Conservation (phyloP, 2,329 filamentous ascomycete genomes). For the Diaporthe sp. region DNA sequence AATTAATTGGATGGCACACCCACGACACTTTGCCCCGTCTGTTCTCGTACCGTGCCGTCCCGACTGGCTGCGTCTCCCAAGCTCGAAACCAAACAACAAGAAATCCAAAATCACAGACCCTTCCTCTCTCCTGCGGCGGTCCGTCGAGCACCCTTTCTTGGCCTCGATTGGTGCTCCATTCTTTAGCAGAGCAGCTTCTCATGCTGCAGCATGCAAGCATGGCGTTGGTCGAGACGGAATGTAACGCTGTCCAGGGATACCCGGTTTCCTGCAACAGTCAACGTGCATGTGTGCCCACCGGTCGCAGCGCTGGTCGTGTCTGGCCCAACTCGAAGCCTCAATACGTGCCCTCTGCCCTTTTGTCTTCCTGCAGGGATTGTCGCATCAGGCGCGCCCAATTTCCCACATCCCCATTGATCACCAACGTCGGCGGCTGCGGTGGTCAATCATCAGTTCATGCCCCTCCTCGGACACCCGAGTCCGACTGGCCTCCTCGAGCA, state of each 20-base stretch:
- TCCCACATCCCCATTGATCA: constrained; percentile 20
- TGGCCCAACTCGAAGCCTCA: neutral
- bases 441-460: constrained; percentile 23
- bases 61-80: neutral
- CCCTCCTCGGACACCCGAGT: neutral
- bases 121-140: neutral
- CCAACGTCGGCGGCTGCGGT: constrained; percentile 14
- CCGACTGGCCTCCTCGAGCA: neutral
- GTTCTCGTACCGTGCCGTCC: neutral
- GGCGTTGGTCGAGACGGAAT: constrained; percentile 23
- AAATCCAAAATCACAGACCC: neutral
- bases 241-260: constrained; percentile 5
- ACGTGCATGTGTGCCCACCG: constrained; percentile 20
- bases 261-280: constrained; percentile 8
- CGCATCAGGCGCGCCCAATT: constrained; percentile 18
- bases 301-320: neutral
- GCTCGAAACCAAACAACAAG: neutral
- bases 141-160: constrained; percentile 1
- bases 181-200: neutral
- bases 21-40: neutral
- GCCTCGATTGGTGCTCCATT: neutral
- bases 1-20: neutral
- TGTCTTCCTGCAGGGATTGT: constrained; percentile 5
- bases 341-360: neutral
- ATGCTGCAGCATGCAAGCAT: constrained; percentile 16